Conservation (phyloP, 2,329 filamentous ascomycete genomes). For the Calycina herbarum region DNA sequence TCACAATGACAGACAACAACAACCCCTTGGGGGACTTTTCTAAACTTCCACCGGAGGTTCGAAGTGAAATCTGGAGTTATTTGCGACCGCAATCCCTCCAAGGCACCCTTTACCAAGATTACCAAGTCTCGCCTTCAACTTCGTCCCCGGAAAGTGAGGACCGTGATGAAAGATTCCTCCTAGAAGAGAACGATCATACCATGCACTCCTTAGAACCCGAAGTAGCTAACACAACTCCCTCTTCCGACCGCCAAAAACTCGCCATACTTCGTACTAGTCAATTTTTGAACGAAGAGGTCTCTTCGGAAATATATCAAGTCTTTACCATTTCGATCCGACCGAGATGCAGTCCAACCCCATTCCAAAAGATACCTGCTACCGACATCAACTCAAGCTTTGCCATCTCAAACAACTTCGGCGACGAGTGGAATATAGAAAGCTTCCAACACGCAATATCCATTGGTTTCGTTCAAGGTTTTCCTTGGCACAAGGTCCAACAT, state of each 20-base stretch:
- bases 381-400: not conserved
- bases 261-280: not conserved
- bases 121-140: too few relatives aligned
- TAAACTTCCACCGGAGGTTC: not conserved
- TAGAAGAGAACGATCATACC: too few relatives aligned
- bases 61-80: not conserved
- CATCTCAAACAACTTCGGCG: not conserved
- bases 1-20: not conserved
- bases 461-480: not conserved
- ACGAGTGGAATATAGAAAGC: not conserved
- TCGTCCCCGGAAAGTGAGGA: too few relatives aligned
- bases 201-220: too few relatives aligned
- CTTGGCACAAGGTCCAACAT: not conserved
- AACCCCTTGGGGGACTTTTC: not conserved
- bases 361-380: not conserved
- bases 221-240: too few relatives aligned
- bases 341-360: not conserved
- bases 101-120: not conserved
- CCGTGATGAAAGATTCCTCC: too few relatives aligned
- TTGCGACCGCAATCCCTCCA: not conserved
- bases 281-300: not conserved
- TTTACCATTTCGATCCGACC: not conserved
- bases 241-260: not conserved
- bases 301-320: not conserved
- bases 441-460: not conserved